Conservation (phyloP, 306 rosid genomes). For the Cucurbita moschata region DNA sequence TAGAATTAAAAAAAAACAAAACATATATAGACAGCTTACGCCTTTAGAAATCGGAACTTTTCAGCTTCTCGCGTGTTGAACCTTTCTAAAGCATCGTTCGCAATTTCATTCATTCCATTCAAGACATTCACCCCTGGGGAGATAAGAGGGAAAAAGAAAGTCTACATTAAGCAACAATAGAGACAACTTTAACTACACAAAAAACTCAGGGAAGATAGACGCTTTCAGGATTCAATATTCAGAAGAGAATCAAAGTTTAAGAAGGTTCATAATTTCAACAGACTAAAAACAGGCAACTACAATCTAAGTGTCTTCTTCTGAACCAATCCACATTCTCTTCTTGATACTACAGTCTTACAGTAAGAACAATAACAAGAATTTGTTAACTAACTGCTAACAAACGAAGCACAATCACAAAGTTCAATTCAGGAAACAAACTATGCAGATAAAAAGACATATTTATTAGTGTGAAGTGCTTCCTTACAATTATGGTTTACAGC, state of each 20-base stretch:
- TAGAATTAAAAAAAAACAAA: background rate
- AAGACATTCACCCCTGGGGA: conserved; percentile 30
- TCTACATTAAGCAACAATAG: background rate
- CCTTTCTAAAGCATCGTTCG: conserved; percentile 43
- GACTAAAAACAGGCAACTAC: background rate
- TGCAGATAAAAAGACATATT: background rate
- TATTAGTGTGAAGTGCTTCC: background rate
- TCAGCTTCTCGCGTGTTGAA: conserved; percentile 53
- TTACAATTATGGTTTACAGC: background rate
- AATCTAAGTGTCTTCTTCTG: background rate
- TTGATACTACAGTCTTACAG: background rate
- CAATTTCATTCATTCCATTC: conserved; percentile 20
- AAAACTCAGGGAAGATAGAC: too few relatives aligned
- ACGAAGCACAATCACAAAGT: background rate
- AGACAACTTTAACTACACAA: background rate
- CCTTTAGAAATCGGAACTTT: conserved; percentile 50
- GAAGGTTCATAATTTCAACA: background rate
- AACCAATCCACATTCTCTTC: background rate
- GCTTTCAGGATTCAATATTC: background rate
- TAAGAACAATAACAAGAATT: background rate
- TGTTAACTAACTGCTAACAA: background rate
- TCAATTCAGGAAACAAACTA: background rate
- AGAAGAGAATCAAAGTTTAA: background rate
- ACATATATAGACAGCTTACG: conserved; percentile 30
- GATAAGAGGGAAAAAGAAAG: background rate